phyloP scores from a whole-genome alignment of 805 yeast genomes.

The Cyberlindnera misumaiensis region DNA sequence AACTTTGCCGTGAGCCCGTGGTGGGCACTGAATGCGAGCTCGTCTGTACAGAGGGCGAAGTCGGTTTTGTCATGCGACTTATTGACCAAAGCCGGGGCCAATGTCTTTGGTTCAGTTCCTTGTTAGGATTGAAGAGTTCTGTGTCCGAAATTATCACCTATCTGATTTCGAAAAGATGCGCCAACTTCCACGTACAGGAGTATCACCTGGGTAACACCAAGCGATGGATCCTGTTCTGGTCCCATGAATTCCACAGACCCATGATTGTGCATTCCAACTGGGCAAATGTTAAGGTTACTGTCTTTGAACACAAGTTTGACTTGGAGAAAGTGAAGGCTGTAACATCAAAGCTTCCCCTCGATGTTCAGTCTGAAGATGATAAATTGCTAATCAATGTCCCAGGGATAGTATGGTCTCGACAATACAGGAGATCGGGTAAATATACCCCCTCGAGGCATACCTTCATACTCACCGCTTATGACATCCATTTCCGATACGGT shows the following conservation, averaged over 20 bases:
- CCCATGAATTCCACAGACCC: constrained; percentile 5
- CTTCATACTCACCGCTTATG: constrained; percentile 7
- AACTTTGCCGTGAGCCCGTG: constrained; percentile 18
- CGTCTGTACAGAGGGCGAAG: constrained; percentile 36
- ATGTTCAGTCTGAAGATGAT: background rate
- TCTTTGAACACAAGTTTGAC: constrained; percentile 12
- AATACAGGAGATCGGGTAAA: constrained; percentile 14
- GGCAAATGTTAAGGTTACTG: constrained; percentile 6
- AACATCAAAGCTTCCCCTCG: background rate
- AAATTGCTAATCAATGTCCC: constrained; percentile 2
- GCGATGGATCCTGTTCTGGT: constrained; percentile 25
- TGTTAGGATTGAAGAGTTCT: constrained; percentile 27
- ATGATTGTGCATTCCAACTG: background rate
- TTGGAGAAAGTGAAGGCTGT: constrained; percentile 1
- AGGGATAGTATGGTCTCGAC: constrained; percentile 23
- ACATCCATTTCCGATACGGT: constrained; percentile 18
- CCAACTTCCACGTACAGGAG: constrained; percentile 14
- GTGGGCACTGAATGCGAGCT: constrained; percentile 32
- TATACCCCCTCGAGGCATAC: constrained; percentile 1
- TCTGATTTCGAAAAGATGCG: constrained; percentile 1
- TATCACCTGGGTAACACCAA: constrained; percentile 19
- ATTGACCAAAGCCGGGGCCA: constrained; percentile 26
- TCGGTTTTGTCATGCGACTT: constrained; percentile 30
- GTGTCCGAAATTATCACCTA: constrained; percentile 5
- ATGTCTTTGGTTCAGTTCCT: constrained; percentile 33